Percentiles rank a stretch among this genome's conserved stretches.
Conservation (phyloP, 1,139 yeast genomes). For the Geotrichum aggregatum region DNA sequence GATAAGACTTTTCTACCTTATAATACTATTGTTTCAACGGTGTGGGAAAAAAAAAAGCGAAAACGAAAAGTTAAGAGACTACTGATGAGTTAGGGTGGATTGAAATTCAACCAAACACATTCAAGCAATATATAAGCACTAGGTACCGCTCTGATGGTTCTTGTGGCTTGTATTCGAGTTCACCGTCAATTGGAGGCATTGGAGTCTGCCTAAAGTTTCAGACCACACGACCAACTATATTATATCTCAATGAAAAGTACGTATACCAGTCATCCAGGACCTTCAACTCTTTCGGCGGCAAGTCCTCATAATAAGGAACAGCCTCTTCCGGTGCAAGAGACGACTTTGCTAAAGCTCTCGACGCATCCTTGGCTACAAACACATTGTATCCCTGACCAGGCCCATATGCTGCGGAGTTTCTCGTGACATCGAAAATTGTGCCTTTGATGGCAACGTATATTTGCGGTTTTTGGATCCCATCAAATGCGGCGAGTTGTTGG, state of each 20-base stretch:
- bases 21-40: not conserved
- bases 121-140: not conserved
- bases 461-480: conserved; percentile 46
- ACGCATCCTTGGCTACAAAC: conserved; percentile 73
- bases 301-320: conserved; percentile 51
- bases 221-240: conserved; percentile 43
- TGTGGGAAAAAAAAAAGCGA: not conserved
- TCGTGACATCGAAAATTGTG: conserved; percentile 68
- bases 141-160: too few species aligned
- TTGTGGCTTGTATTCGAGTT: too few species aligned
- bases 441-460: conserved; percentile 75
- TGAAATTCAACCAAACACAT: conserved; percentile 1
- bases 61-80: too few species aligned
- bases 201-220: too few species aligned
- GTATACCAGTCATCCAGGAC: conserved; percentile 83
- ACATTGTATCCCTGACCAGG: conserved; percentile 69
- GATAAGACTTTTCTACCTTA: too few species aligned
- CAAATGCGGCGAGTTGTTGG: conserved; percentile 43
- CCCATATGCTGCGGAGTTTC: conserved; percentile 64
- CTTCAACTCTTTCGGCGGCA: conserved; percentile 40
- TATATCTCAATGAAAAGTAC: conserved; percentile 67
- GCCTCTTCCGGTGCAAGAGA: conserved; percentile 50
- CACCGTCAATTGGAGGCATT: too few species aligned
- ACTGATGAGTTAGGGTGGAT: too few species aligned
- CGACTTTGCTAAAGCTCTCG: conserved; percentile 61